Evolutionary conservation across 345 rosid species (phyloP).

Genomic region (Hypericum androsaemum): DNA sequence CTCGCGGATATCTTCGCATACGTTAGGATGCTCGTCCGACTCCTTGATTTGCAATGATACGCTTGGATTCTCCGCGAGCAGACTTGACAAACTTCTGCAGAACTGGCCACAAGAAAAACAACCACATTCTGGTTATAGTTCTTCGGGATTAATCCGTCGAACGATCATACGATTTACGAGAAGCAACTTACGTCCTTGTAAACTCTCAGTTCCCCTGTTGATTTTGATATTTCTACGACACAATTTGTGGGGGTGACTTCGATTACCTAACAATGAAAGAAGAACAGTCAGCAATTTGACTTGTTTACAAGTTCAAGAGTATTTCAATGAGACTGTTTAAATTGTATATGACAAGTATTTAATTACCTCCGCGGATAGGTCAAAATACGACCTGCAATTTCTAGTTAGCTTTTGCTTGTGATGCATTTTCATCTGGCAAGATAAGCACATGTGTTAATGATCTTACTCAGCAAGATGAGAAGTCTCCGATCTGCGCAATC

Average conservation of each 20-base stretch:
- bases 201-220: constrained; percentile 49
- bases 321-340: not conserved
- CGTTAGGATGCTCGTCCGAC: constrained; percentile 11
- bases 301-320: not conserved
- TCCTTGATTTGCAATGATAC: constrained; percentile 16
- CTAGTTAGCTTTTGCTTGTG: constrained; percentile 45
- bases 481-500: no score
- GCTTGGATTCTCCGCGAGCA: constrained; percentile 39
- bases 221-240: constrained; percentile 74
- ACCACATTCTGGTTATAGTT: not conserved
- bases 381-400: constrained; percentile 42
- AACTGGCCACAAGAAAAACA: constrained; percentile 36
- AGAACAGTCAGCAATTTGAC: constrained; percentile 9
- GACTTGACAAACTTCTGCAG: constrained; percentile 64
- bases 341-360: constrained; percentile 3
- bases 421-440: constrained; percentile 58
- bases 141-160: no score
- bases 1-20: constrained; percentile 11
- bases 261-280: constrained; percentile 52
- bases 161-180: no score
- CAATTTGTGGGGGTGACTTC: constrained; percentile 85
- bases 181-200: constrained; percentile 53
- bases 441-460: not conserved
- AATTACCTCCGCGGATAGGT: constrained; percentile 72
- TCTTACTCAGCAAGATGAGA: no score